These are phyloP conservation scores for Gossypium anomalum DNA, from an alignment of 345 rosid genomes.

Conservation along the genomic window DNA sequence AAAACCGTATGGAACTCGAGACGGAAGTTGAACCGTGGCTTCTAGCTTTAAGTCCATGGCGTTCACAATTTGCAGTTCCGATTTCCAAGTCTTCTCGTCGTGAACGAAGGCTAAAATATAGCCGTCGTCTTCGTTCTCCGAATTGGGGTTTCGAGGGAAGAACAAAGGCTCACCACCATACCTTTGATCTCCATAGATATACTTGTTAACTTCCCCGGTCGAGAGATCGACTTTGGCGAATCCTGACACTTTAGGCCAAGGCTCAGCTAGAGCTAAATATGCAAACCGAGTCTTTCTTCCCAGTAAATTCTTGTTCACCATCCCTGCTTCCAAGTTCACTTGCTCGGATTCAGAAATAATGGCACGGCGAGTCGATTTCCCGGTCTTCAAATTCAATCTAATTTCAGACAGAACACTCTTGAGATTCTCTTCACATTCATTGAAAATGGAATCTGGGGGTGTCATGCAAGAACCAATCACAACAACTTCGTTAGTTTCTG, in stretches of 20 bases:
- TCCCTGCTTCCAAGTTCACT: conserved; percentile 82
- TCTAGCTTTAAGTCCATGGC: conserved; percentile 54
- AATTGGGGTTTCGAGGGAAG: conserved; percentile 35
- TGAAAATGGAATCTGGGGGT: conserved; percentile 86
- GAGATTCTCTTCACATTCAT: conserved; percentile 68
- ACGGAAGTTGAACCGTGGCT: conserved; percentile 63
- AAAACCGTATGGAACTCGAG: conserved; percentile 66
- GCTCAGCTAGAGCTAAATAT: conserved; percentile 75
- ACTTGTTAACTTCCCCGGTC: conserved; percentile 52
- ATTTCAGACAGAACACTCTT: conserved; percentile 73
- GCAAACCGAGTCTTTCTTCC: conserved; percentile 72
- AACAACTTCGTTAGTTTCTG: conserved; percentile 68
- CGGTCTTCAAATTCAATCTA: conserved; percentile 58
- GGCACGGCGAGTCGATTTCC: conserved; percentile 60
- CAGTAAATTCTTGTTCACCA: conserved; percentile 71
- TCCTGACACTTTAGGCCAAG: conserved; percentile 90
- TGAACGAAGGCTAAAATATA: conserved; percentile 65
- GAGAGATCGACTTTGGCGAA: conserved; percentile 68
- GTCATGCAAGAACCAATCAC: conserved; percentile 90
- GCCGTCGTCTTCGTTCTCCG: conserved; percentile 55
- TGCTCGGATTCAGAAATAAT: conserved; percentile 45
- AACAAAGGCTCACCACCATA: conserved; percentile 82
- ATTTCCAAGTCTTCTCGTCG: conserved; percentile 68
- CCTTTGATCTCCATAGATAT: conserved; percentile 53
- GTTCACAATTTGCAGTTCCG: conserved; percentile 72